A percentile compares a stretch with the other conserved stretches of the same genome.
Evolutionary conservation across 768 basidiomycete species (phyloP).

Genomic region (Cantharellus anzutake): DNA sequence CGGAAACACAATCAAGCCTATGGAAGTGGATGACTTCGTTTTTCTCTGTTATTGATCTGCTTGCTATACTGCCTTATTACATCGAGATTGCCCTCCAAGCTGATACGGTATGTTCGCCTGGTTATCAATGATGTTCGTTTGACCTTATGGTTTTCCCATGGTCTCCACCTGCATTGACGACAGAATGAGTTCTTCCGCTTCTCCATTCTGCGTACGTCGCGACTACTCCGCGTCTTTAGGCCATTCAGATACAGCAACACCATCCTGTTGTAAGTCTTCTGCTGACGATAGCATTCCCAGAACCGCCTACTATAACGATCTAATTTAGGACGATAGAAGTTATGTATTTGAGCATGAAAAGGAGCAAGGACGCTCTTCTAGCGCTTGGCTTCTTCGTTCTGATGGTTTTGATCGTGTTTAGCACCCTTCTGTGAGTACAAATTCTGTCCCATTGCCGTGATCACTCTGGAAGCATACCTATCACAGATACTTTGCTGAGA

Average conservation of each 20-base stretch:
- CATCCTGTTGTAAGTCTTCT: conserved; percentile 49
- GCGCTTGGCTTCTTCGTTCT: conserved; percentile 78
- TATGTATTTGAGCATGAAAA: conserved; percentile 75
- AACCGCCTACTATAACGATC: not conserved
- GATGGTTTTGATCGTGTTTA: conserved; percentile 75
- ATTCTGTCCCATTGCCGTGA: not conserved
- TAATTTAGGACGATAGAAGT: conserved; percentile 59
- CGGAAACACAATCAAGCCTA: conserved; percentile 52
- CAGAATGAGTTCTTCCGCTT: conserved; percentile 79
- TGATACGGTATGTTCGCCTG: conserved; percentile 47
- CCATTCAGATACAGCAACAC: conserved; percentile 76
- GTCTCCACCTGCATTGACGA: not conserved
- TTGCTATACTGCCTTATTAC: conserved; percentile 79
- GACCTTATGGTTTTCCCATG: not conserved
- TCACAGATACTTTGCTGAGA: conserved; percentile 67
- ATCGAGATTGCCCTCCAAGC: conserved; percentile 67
- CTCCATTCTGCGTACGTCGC: conserved; percentile 78
- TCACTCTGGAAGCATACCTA: not conserved
- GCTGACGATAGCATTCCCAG: not conserved
- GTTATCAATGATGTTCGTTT: not conserved
- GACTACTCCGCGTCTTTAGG: conserved; percentile 71
- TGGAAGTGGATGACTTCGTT: conserved; percentile 51
- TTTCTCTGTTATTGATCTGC: conserved; percentile 68
- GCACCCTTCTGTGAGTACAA: conserved; percentile 49
- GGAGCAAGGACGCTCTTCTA: conserved; percentile 71